Base-by-base conservation (phyloP, 257 asterid species). In the Nicotiana paniculata region DNA sequence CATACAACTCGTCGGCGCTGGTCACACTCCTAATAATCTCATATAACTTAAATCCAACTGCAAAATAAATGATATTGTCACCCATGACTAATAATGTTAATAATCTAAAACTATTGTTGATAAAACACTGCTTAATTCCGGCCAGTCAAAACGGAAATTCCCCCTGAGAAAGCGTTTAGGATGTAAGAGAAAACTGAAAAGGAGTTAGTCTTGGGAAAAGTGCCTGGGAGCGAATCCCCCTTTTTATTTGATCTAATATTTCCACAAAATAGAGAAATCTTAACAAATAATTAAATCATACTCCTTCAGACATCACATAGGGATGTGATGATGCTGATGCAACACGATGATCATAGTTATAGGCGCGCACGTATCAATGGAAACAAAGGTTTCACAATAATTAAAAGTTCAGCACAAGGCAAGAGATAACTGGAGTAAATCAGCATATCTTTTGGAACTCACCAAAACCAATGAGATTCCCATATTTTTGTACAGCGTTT, bases 381-480 rank as follows among this genome's bases (percentile, higher is more conserved):
- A 26, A 15, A 55, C 80, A 51, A 51, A 18, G 80, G 63, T 53
- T 26, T 75, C 63, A 75, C 39, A 46, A 46, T 51, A 17, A 26
- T 51, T 53, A 48, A 75, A 51, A 28, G 28, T 51, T 48, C 2
- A 3, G 30, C 46, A 51, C 63, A 75, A 4, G 58, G 80, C 80
- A 51, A 74, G 79, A 74, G 46, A 75, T 39, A 51, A 61, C 26
- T 28, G 79, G 63, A 48, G 21, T 51, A 75, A 51, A 46, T 51
- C 26, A 26, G 80, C 61, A 53, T 53, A 28, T 54, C 57, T 61
- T 54, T 69, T 68, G 69, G 18, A 86, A 89, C 97, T 91, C 86
- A 95, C 98, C 96, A 83, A 93, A 91, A 62, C 98, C 97, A 83
- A 92, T 91, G 79, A 93, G 95, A 88, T 95, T 91, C 83, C 97